Evolutionary conservation across 306 rosid species (phyloP).

Genomic region (Gynostemma pentaphyllum): DNA sequence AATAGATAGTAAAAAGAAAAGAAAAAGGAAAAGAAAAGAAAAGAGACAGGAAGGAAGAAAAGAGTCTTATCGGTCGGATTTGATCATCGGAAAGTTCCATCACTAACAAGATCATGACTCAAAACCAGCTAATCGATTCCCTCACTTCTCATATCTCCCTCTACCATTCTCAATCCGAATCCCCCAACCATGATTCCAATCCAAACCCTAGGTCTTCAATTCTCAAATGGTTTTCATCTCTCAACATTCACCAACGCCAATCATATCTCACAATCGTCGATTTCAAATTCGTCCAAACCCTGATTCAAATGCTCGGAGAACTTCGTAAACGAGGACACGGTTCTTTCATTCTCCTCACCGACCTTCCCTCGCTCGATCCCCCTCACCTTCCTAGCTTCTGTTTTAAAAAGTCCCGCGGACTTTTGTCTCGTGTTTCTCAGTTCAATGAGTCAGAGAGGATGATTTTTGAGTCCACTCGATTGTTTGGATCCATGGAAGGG

Average conservation of each 20-base stretch:
- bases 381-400: slow-evolving; percentile 56
- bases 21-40: neutral
- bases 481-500: slow-evolving; percentile 56
- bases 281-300: slow-evolving; percentile 39
- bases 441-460: slow-evolving; percentile 20
- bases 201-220: slow-evolving; percentile 43
- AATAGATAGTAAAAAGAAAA: too few relatives aligned
- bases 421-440: slow-evolving; percentile 43
- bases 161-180: slow-evolving; percentile 42
- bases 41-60: neutral
- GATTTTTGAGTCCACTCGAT: slow-evolving; percentile 28
- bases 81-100: slow-evolving; percentile 3
- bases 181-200: slow-evolving; percentile 14
- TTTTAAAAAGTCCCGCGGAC: slow-evolving; percentile 61
- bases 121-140: slow-evolving; percentile 62
- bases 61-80: neutral
- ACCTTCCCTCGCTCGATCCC: slow-evolving; percentile 39
- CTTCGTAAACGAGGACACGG: slow-evolving; percentile 42
- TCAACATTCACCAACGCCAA: slow-evolving; percentile 55
- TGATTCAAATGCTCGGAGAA: slow-evolving; percentile 51
- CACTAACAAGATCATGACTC: slow-evolving; percentile 35
- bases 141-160: slow-evolving; percentile 84
- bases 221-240: slow-evolving; percentile 78
- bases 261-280: slow-evolving; percentile 61
- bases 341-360: slow-evolving; percentile 69